Percentiles rank a stretch among this genome's conserved stretches.
Conservation (phyloP, 192 early-diverging fungal genomes). For the Podila minutissima region DNA sequence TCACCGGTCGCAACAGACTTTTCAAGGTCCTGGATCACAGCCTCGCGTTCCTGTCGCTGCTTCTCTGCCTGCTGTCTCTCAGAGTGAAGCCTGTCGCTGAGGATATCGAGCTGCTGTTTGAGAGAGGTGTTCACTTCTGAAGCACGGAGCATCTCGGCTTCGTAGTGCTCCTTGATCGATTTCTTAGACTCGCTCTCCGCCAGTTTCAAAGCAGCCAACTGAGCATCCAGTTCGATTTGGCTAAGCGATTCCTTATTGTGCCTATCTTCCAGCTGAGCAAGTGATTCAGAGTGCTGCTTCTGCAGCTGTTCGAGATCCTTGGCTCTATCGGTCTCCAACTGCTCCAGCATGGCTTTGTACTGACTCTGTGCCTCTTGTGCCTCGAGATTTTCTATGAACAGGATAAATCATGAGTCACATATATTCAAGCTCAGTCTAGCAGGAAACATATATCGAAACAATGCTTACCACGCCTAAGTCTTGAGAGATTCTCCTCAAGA, state of each 20-base stretch:
- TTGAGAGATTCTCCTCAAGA: conserved; percentile 13
- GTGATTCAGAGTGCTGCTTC: conserved; percentile 3
- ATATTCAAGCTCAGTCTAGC: background rate
- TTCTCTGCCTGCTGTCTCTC: conserved; percentile 1
- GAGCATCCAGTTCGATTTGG: conserved; percentile 18
- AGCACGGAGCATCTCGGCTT: conserved; percentile 18
- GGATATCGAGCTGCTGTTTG: conserved; percentile 28
- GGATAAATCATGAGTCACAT: conserved; percentile 3
- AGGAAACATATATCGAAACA: background rate
- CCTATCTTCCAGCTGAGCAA: conserved; percentile 1
- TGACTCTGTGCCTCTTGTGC: conserved; percentile 10
- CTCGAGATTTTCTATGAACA: conserved; percentile 14
- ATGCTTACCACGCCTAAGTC: conserved; percentile 9
- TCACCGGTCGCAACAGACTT: conserved; percentile 6
- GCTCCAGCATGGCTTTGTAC: conserved; percentile 27
- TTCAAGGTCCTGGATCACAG: conserved; percentile 20
- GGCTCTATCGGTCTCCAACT: conserved; percentile 12
- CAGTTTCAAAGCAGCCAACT: conserved; percentile 23
- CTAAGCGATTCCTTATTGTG: background rate
- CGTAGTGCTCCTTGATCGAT: conserved; percentile 47
- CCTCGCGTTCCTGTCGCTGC: conserved; percentile 12
- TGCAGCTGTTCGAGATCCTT: background rate
- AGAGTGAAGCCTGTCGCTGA: conserved; percentile 51
- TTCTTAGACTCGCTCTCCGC: conserved; percentile 24
- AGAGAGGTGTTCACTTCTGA: conserved; percentile 9